Conservation (phyloP, 495 filamentous ascomycete genomes). For the Aspergillus asperescens region DNA sequence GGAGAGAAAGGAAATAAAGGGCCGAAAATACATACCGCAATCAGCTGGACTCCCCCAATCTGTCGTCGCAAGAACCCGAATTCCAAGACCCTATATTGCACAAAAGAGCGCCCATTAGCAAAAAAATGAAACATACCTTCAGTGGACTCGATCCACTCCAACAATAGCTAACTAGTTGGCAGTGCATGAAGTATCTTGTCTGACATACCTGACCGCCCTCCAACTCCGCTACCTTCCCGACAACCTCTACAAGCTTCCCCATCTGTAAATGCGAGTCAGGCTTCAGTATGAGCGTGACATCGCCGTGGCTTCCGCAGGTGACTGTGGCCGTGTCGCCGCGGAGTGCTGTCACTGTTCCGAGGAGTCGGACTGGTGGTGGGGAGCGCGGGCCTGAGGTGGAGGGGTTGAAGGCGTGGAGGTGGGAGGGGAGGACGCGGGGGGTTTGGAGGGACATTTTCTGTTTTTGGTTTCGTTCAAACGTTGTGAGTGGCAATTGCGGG, state of each 20-base stretch:
- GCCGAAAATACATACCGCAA: constrained; percentile 28
- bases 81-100: constrained; percentile 56
- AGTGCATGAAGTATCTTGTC: no score
- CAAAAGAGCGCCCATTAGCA: background rate
- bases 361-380: constrained; percentile 69
- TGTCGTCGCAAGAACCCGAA: constrained; percentile 67
- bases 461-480: no score
- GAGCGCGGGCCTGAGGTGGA: constrained; percentile 27
- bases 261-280: constrained; percentile 74
- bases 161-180: no score
- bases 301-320: constrained; percentile 60
- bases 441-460: constrained; percentile 49
- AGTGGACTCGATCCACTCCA: no score
- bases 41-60: constrained; percentile 64
- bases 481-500: no score
- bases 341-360: constrained; percentile 77
- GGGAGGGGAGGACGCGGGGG: constrained; percentile 62
- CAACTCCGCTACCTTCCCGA: constrained; percentile 76
- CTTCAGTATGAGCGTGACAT: constrained; percentile 66
- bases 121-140: no score
- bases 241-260: constrained; percentile 77
- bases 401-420: constrained; percentile 61
- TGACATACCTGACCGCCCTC: no score
- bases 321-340: constrained; percentile 77
- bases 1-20: background rate